A percentile compares a stretch with the other conserved stretches of the same genome.
phyloP scores from a whole-genome alignment of 306 rosid genomes.

The Citrullus colocynthis region DNA sequence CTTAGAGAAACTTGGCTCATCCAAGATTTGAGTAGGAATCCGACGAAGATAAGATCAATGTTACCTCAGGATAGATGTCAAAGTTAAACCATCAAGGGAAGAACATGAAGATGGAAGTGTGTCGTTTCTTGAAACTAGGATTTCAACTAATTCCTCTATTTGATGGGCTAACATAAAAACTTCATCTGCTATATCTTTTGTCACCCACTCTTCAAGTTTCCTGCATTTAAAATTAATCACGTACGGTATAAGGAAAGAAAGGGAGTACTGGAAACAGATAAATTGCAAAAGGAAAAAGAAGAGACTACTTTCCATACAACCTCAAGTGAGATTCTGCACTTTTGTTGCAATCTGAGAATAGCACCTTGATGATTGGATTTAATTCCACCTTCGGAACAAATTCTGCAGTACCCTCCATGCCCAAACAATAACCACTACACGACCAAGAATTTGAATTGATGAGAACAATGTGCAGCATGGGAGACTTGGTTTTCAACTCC shows the following conservation, averaged over 20 bases:
- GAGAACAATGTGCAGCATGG: constrained; percentile 56
- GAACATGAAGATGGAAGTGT: constrained; percentile 52
- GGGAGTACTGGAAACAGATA: not conserved
- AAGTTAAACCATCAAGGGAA: constrained; percentile 44
- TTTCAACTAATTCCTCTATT: constrained; percentile 37
- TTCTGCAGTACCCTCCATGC: constrained; percentile 17
- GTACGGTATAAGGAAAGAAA: not conserved
- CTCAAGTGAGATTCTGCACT: constrained; percentile 46
- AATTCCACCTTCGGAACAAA: constrained; percentile 35
- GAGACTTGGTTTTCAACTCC: constrained; percentile 51
- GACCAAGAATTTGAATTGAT: constrained; percentile 69
- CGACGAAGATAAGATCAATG: not conserved
- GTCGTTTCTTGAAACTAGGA: constrained; percentile 38
- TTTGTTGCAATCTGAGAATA: constrained; percentile 40
- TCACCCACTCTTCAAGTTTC: constrained; percentile 56
- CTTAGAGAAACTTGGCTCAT: not conserved
- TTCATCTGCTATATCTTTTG: constrained; percentile 55
- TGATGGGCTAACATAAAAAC: constrained; percentile 61
- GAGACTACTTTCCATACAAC: constrained; percentile 19
- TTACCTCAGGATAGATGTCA: constrained; percentile 52
- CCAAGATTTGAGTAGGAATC: not conserved
- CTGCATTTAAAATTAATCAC: constrained; percentile 32
- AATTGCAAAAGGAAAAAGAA: not conserved
- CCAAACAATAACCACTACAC: constrained; percentile 40
- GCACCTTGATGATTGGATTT: constrained; percentile 55